A percentile compares a stretch with the other conserved stretches of the same genome.
Conservation (phyloP, 1,139 yeast genomes). For the Suzukiozyma palmioleophila region DNA sequence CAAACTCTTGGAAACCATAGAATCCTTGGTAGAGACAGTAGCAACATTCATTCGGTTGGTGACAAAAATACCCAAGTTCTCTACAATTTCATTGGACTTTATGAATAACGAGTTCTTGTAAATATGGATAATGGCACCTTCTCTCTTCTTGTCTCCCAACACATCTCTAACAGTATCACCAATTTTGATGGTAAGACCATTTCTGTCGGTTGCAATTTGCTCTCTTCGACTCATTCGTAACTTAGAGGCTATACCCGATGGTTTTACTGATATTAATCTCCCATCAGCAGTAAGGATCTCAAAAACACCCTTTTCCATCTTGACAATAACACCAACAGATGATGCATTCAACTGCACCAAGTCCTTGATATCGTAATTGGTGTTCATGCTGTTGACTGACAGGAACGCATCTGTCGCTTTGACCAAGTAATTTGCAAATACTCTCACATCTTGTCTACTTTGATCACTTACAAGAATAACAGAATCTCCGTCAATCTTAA, state of each 20-base stretch:
- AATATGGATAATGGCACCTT: conserved; percentile 84
- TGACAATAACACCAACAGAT: conserved; percentile 83
- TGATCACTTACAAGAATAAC: conserved; percentile 89
- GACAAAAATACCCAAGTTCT: conserved; percentile 90
- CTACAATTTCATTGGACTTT: conserved; percentile 72
- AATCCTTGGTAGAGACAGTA: conserved; percentile 80
- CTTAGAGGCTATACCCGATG: conserved; percentile 77
- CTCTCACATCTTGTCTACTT: conserved; percentile 81
- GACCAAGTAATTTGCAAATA: conserved; percentile 82
- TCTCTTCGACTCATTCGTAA: conserved; percentile 60
- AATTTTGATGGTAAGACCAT: conserved; percentile 77
- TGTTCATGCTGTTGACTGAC: conserved; percentile 36
- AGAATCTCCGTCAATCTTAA: conserved; percentile 73
- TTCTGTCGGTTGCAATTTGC: conserved; percentile 81
- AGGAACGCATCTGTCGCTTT: conserved; percentile 71
- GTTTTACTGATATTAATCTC: conserved; percentile 63
- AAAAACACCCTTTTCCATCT: conserved; percentile 83
- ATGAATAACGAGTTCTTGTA: conserved; percentile 76
- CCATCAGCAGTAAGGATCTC: conserved; percentile 85
- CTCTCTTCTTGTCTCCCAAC: conserved; percentile 59
- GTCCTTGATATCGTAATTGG: conserved; percentile 83
- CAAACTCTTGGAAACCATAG: conserved; percentile 48
- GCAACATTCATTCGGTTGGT: conserved; percentile 71
- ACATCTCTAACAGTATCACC: conserved; percentile 90
- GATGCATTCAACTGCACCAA: conserved; percentile 85